These are phyloP conservation scores for Rhynchospora pubera DNA, from an alignment of 176 grass and related monocot genomes.

Conservation along the genomic window DNA sequence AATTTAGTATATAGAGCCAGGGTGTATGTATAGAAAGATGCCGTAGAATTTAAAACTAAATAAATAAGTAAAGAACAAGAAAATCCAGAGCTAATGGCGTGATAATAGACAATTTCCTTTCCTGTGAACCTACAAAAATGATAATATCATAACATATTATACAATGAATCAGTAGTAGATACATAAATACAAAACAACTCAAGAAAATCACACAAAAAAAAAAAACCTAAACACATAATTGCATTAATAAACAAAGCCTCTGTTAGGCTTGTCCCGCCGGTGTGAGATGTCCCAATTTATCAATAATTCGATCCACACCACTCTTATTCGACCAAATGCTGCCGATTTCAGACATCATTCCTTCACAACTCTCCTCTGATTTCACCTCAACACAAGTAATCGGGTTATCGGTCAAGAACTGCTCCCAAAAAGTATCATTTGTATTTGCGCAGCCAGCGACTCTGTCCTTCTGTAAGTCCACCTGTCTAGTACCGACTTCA, in stretches of 20 bases:
- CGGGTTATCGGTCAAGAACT: constrained; percentile 16
- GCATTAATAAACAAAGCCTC: neutral
- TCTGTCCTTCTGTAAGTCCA: neutral
- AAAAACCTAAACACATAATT: constrained; percentile 10
- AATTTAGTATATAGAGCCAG: neutral
- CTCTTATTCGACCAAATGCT: constrained; percentile 14
- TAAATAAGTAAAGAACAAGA: neutral
- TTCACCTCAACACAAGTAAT: neutral
- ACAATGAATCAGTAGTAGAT: neutral
- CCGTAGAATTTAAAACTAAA: neutral
- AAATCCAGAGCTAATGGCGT: neutral
- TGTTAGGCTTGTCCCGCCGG: constrained; percentile 4
- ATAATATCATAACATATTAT: constrained; percentile 3
- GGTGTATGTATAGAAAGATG: neutral
- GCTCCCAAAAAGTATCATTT: constrained; percentile 21
- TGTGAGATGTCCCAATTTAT: constrained; percentile 2
- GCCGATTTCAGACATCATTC: constrained; percentile 12
- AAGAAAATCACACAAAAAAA: neutral
- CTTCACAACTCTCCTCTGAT: constrained; percentile 10
- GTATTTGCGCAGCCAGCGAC: neutral
- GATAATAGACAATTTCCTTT: neutral
- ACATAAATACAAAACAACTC: constrained; percentile 1
- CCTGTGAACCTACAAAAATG: neutral
- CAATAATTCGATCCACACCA: neutral
- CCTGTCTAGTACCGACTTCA: neutral